Conservation (phyloP, 73 alveolate species). For the Blepharisma japonicum region DNA sequence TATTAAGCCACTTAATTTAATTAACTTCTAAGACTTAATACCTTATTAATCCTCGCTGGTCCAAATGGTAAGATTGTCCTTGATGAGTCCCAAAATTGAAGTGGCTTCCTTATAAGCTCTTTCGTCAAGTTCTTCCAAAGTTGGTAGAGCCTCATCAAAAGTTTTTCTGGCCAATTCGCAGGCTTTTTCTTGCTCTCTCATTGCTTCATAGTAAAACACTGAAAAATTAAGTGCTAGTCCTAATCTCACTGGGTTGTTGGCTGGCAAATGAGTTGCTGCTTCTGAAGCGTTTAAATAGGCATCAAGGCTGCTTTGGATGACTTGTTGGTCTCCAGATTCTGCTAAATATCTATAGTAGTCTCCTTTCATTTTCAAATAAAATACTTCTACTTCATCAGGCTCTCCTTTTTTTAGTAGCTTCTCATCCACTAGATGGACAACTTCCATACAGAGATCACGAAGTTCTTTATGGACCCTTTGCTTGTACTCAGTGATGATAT, state of each 20-base stretch:
- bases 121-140: conserved; percentile 61
- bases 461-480: conserved; percentile 62
- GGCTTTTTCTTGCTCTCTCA: conserved; percentile 62
- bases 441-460: conserved; percentile 54
- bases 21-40: no score
- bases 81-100: conserved; percentile 59
- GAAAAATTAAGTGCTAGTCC: conserved; percentile 74
- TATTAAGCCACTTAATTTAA: no score
- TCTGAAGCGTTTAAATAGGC: conserved; percentile 63
- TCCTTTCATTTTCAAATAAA: conserved; percentile 75
- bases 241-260: conserved; percentile 64
- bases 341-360: conserved; percentile 79
- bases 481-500: conserved; percentile 51
- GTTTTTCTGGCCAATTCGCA: conserved; percentile 64
- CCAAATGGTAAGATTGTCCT: conserved; percentile 77
- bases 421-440: conserved; percentile 53
- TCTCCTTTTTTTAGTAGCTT: conserved; percentile 47
- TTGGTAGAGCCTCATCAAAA: conserved; percentile 48
- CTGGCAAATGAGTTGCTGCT: conserved; percentile 54
- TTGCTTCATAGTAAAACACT: conserved; percentile 69
- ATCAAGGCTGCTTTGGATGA: conserved; percentile 55
- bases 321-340: conserved; percentile 64
- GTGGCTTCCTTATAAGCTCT: conserved; percentile 59
- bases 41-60: conserved; percentile 46
- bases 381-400: conserved; percentile 66